Percentiles rank a stretch among this genome's conserved stretches.
Conservation (phyloP, 1,284 basidiomycete species). For the Moniliophthora roreri region DNA sequence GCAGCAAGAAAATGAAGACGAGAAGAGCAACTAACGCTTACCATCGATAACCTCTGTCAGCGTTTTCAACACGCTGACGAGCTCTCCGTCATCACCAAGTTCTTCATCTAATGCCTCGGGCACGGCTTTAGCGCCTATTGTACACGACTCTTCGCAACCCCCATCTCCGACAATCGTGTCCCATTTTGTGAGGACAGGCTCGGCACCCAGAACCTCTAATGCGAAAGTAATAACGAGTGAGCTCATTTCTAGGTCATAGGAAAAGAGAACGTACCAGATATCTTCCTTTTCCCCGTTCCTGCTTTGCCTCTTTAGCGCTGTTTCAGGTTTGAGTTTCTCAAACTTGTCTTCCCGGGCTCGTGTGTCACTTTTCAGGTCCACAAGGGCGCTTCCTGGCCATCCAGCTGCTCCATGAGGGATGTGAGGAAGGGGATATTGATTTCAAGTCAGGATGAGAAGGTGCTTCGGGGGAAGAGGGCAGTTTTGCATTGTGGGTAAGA, state of each 20-base stretch:
- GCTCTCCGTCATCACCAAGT: constrained; percentile 13
- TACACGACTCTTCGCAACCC: constrained; percentile 34
- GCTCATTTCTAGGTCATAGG: neutral
- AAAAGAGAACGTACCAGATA: neutral
- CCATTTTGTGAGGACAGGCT: constrained; percentile 39
- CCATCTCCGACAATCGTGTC: constrained; percentile 40
- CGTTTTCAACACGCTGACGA: constrained; percentile 11
- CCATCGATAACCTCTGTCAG: constrained; percentile 16
- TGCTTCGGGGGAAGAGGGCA: constrained; percentile 5
- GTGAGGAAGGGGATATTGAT: constrained; percentile 14
- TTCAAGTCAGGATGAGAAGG: constrained; percentile 14
- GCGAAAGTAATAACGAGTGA: constrained; percentile 5
- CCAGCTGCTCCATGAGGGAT: constrained; percentile 35
- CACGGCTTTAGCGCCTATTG: constrained; percentile 26
- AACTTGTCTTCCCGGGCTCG: constrained; percentile 5
- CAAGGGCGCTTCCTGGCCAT: constrained; percentile 35
- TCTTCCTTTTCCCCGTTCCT: neutral
- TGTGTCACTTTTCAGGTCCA: neutral
- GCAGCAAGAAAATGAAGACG: neutral
- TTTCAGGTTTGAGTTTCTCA: constrained; percentile 4
- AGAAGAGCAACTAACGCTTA: neutral
- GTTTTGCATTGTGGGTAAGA: constrained; percentile 16
- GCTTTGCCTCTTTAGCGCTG: neutral
- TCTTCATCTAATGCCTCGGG: constrained; percentile 10
- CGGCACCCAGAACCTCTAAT: constrained; percentile 34